A percentile compares a stretch with the other conserved stretches of the same genome.
Conservation (phyloP, 805 yeast species). For the Zygotorulaspora chibaensis region DNA sequence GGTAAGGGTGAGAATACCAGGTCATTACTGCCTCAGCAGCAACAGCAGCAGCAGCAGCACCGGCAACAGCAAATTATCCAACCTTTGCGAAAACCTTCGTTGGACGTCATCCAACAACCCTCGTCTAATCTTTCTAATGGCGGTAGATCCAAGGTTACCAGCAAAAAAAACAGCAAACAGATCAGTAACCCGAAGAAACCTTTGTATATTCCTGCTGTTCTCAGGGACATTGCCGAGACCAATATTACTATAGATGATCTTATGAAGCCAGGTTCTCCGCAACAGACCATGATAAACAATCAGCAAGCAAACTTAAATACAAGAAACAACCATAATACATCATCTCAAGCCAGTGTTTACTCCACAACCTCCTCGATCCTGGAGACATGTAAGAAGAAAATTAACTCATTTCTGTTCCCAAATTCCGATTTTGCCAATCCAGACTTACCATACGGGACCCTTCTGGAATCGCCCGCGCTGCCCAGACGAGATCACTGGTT, state of each 20-base stretch:
- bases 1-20: conserved; percentile 3
- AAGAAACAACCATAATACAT: conserved; percentile 16
- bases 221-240: conserved; percentile 48
- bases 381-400: conserved; percentile 16
- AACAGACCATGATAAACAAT: conserved; percentile 13
- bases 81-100: conserved; percentile 13
- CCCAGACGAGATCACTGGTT: conserved; percentile 70
- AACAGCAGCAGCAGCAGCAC: conserved; percentile 1
- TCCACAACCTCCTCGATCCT: conserved; percentile 21
- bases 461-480: conserved; percentile 13
- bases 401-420: conserved; percentile 18
- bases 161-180: conserved; percentile 47
- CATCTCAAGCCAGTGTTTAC: conserved; percentile 26
- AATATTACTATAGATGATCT: conserved; percentile 42
- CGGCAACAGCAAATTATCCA: not conserved
- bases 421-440: conserved; percentile 3
- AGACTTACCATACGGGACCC: conserved; percentile 22
- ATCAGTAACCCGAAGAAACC: conserved; percentile 81
- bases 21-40: not conserved
- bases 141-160: conserved; percentile 4
- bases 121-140: not conserved
- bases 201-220: conserved; percentile 84
- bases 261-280: conserved; percentile 28
- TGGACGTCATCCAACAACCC: conserved; percentile 20
- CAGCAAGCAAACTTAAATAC: conserved; percentile 12